These are phyloP conservation scores for Cystobasidium sp. DNA, from an alignment of 1,284 basidiomycete genomes.

Conservation along the genomic window DNA sequence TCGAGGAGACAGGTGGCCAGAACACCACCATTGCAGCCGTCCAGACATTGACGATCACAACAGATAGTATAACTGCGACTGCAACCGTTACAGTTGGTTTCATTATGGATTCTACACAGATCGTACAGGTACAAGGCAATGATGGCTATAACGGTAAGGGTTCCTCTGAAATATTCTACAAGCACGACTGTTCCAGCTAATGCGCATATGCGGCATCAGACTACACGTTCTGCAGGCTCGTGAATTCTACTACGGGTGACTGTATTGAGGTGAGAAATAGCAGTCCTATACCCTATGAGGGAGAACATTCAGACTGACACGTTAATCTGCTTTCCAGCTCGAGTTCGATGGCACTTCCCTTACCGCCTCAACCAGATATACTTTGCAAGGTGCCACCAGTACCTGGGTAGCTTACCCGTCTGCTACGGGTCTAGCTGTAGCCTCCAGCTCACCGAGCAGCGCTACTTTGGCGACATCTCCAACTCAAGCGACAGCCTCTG, in stretches of 20 bases:
- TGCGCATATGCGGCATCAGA: neutral
- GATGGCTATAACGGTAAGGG: conserved; percentile 30
- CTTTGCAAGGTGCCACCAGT: conserved; percentile 7
- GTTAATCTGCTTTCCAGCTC: neutral
- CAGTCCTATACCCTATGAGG: neutral
- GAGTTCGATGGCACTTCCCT: conserved; percentile 22
- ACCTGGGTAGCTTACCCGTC: conserved; percentile 19
- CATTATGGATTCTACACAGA: conserved; percentile 13
- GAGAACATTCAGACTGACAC: neutral
- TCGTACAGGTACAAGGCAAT: conserved; percentile 23
- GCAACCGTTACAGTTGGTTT: conserved; percentile 26
- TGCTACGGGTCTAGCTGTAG: neutral
- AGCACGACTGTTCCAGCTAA: neutral
- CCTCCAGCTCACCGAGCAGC: neutral
- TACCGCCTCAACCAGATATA: conserved; percentile 15
- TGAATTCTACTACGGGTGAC: conserved; percentile 5
- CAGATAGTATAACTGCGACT: neutral
- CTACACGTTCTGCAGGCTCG: conserved; percentile 15
- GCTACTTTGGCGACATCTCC: neutral
- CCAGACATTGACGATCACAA: conserved; percentile 2
- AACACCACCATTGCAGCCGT: conserved; percentile 21
- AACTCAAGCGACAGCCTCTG: neutral
- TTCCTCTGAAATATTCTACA: neutral
- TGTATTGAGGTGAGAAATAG: conserved; percentile 5
- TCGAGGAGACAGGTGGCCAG: conserved; percentile 14